Evolutionary conservation across 2,329 filamentous ascomycete genomes (phyloP), one percentile per base, ranked within the genome.

Genomic region (Aspergillus quadricinctus): DNA sequence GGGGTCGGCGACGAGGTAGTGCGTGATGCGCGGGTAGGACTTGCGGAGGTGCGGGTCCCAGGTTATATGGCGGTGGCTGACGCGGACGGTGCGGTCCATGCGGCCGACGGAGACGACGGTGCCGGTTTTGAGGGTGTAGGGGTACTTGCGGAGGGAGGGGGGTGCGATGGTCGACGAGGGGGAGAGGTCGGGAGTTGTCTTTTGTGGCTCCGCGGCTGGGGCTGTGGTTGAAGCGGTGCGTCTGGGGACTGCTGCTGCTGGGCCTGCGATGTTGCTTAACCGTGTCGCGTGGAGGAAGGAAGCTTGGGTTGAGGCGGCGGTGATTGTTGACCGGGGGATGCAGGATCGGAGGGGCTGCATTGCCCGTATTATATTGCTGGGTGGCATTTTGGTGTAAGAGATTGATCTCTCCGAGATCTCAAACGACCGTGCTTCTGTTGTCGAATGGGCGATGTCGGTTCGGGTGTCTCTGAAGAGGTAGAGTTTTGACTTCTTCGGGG

Each of bases 1-100:
- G 11, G 75, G 75, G 57, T 77, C 75, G 1, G 69, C 64, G 1
- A 77, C 75, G 7, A 72, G 59, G 57, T 66, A 71, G 11, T 61
- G 65, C 11, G 66, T 72, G 41, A 68, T 65, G 54, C 71, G 64
- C 1, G 71, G 70, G 64, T 73, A 77, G 51, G 58, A 64, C 61
- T 75, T 75, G 54, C 68, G 69, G 43, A 77, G 66, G 48, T 70
- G 64, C 23, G 66, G 62, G 63, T 77, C 72, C 69, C 67, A 76
- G 53, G 56, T 48, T 17, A 57, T 69, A 64, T 71, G 67, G 37
- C 67, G 66, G 63, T 73, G 65, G 50, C 62, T 54, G 50, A 77
- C 74, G 49, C 68, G 69, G 50, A 75, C 75, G 35, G 73, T 76
- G 55, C 71, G 72, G 53, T 75, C 64, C 75, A 77, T 77, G 27